Evolutionary conservation across 2,329 filamentous ascomycete species (phyloP), one percentile per base, ranked within the genome.

Genomic region (Rutstroemia sp.): DNA sequence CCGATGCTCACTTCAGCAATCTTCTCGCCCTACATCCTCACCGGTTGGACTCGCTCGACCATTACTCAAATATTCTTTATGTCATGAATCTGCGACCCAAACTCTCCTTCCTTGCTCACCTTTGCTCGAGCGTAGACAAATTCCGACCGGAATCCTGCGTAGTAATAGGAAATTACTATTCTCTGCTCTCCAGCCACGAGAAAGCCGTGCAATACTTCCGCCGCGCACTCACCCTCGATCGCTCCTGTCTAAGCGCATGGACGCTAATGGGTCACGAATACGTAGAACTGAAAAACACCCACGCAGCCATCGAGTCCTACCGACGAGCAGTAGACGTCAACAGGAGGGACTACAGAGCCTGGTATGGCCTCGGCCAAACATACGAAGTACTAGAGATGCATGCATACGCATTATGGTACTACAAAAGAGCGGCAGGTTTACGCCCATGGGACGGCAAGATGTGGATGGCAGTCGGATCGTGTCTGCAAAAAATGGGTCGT

Each of bases 201-300:
- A 99, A 99, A 70, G 92, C 94, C 0, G 92, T 99, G 53, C 91
- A 96, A 74, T 97, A 97, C 72, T 99, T 99, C 75, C 87, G 94
- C 3, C 86, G 94, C 21, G 94, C 94, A 0, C 74, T 99, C 19
- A 95, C 90, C 0, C 78, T 99, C 0, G 94, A 99, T 69, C 85
- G 92, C 9, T 87, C 85, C 25, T 99, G 94, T 69, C 79, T 96
- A 16, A 95, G 91, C 0, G 94, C 94, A 1, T 99, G 94, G 94
- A 99, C 94, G 0, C 78, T 99, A 1, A 97, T 99, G 92, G 94
- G 94, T 1, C 94, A 99, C 71, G 94, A 99, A 71, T 99, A 96
- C 65, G 91, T 97, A 54, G 94, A 99, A 72, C 85, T 99, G 73
- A 99, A 97, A 69, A 99, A 99, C 70, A 97, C 92, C 0, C 94